Evolutionary conservation across 2,329 filamentous ascomycete genomes (phyloP), one percentile per base, ranked within the genome.

Genomic region (Bertia moriformis): DNA sequence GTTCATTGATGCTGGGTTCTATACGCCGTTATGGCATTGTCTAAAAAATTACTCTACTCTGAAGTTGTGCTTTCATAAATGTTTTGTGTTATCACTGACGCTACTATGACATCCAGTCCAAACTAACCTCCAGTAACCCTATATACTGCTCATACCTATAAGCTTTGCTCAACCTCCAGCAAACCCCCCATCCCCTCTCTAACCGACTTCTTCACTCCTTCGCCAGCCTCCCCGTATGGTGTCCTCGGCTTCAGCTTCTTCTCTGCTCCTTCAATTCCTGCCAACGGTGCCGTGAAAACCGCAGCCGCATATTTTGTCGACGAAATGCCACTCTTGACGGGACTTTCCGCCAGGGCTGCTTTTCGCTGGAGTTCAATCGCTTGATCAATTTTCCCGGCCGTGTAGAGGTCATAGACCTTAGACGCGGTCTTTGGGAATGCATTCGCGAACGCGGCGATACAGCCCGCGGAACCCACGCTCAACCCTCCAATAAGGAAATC

Each of bases 401-500:
- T 57, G 44, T 63, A 71, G 4, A 71, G 48, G 1, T 61, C 48
- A 46, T 67, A 73, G 4, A 72, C 57, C 39, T 51, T 56, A 10
- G 58, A 57, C 4, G 67, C 52, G 0, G 62, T 62, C 48, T 65
- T 67, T 2, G 68, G 68, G 42, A 71, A 71, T 2, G 70, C 57
- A 44, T 73, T 73, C 19, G 63, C 66, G 47, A 73, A 73, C 2
- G 65, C 69, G 1, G 67, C 63, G 39, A 75, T 68, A 42, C 67
- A 71, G 2, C 70, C 70, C 1, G 63, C 61, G 18, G 59, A 63
- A 2, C 70, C 70, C 1, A 63, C 61, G 2, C 62, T 62, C 12
- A 75, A 46, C 0, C 67, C 69, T 2, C 62, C 68, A 22, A 74
- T 56, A 29, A 74, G 49, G 51, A 72, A 74, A 46, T 74, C 70